These are phyloP conservation scores for Erodium maritimum DNA, from an alignment of 345 rosid species.

Conservation along the genomic window DNA sequence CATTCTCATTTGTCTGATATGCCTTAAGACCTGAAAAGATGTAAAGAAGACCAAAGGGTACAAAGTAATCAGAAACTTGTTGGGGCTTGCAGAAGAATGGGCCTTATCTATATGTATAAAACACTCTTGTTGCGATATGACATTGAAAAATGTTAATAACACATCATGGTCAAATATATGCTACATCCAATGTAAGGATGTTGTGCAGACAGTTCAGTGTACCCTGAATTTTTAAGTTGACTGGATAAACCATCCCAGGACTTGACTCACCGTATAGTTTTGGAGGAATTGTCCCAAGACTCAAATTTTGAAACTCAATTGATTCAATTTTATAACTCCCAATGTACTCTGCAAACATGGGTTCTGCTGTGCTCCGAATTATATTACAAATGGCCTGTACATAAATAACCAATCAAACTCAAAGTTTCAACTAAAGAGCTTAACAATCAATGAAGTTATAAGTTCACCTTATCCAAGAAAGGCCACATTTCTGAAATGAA, in stretches of 20 bases:
- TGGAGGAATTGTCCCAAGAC: slow-evolving; percentile 35
- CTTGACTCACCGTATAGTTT: slow-evolving; percentile 20
- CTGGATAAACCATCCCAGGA: neutral
- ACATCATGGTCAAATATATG: too few species aligned
- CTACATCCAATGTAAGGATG: too few species aligned
- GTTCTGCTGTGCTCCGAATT: slow-evolving; percentile 18
- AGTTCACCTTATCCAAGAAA: slow-evolving; percentile 28
- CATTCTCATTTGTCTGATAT: slow-evolving; percentile 28
- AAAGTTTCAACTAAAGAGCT: neutral
- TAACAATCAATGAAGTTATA: neutral
- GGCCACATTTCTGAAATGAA: slow-evolving; percentile 37
- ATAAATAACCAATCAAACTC: neutral
- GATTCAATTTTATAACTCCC: slow-evolving; percentile 19
- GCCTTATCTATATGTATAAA: neutral
- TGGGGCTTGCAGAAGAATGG: neutral
- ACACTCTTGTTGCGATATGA: neutral
- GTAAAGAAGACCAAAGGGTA: neutral
- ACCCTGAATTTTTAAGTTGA: neutral
- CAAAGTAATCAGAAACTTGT: neutral
- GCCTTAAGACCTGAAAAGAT: slow-evolving; percentile 30
- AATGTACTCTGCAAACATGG: slow-evolving; percentile 18
- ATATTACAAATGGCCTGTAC: slow-evolving; percentile 26
- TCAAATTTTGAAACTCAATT: slow-evolving; percentile 22
- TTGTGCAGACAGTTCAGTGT: neutral
- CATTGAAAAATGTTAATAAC: neutral